Percentiles rank a stretch among this genome's conserved stretches.
These are phyloP conservation scores for Colletotrichum sp. DNA, from an alignment of 2,329 filamentous ascomycete genomes.

Conservation along the genomic window DNA sequence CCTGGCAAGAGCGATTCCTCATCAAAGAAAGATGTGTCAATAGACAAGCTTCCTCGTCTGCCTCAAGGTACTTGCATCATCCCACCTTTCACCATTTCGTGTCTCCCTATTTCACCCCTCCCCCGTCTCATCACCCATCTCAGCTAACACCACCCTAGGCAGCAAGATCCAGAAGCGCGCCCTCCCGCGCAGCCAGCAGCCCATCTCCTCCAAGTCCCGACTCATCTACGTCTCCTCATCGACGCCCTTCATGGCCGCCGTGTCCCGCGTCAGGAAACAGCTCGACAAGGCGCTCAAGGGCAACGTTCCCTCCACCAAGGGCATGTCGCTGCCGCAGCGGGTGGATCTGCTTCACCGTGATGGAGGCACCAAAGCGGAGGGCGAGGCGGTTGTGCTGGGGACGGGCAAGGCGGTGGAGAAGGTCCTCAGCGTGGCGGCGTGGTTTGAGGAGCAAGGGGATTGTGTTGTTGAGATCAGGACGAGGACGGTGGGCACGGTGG, in stretches of 20 bases:
- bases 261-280: constrained; percentile 68
- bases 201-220: constrained; percentile 46
- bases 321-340: constrained; percentile 49
- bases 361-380: constrained; percentile 28
- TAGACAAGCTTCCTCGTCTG: constrained; percentile 8
- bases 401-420: constrained; percentile 71
- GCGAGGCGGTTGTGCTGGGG: constrained; percentile 62
- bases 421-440: constrained; percentile 65
- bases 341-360: constrained; percentile 46
- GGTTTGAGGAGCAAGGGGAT: constrained; percentile 67
- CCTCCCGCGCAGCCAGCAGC: constrained; percentile 42
- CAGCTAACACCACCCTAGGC: constrained; percentile 38
- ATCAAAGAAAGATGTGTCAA: background rate
- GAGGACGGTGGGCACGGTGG: constrained; percentile 67
- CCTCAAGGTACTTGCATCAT: constrained; percentile 24
- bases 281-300: constrained; percentile 57
- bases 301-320: constrained; percentile 51
- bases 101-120: background rate
- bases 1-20: background rate
- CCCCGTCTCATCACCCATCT: background rate
- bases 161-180: constrained; percentile 55
- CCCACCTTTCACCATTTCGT: background rate
- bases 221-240: constrained; percentile 69
- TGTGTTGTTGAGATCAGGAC: constrained; percentile 66
- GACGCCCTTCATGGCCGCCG: constrained; percentile 71